phyloP scores from a whole-genome alignment of 768 basidiomycete species.

The Melanogaster broomeanus region DNA sequence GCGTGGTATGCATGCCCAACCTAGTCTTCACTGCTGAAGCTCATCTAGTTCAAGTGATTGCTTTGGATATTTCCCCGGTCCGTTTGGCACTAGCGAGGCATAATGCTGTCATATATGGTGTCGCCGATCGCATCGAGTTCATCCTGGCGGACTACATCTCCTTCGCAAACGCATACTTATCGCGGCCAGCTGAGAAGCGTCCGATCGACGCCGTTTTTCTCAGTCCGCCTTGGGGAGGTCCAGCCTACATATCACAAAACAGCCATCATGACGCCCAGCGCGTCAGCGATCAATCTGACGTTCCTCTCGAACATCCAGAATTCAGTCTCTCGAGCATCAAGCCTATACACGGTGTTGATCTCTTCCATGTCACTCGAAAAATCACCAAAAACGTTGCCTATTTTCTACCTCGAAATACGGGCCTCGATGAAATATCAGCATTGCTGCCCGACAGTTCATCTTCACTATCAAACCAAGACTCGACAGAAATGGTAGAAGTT shows the following conservation, averaged over 20 bases:
- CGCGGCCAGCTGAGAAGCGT: constrained; percentile 34
- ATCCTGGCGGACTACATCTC: constrained; percentile 82
- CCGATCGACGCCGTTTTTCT: constrained; percentile 89
- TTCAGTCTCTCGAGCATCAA: constrained; percentile 73
- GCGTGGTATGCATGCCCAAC: constrained; percentile 58
- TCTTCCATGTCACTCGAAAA: constrained; percentile 70
- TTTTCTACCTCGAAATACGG: constrained; percentile 84
- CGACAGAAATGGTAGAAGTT: constrained; percentile 72
- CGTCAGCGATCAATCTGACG: neutral
- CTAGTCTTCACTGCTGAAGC: neutral
- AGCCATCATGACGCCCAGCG: constrained; percentile 1
- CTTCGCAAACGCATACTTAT: constrained; percentile 63
- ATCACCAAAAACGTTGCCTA: constrained; percentile 86
- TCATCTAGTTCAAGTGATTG: constrained; percentile 69
- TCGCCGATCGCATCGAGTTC: constrained; percentile 94
- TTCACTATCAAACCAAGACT: constrained; percentile 3
- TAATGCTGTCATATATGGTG: constrained; percentile 92
- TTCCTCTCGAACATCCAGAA: constrained; percentile 35
- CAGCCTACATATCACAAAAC: constrained; percentile 52
- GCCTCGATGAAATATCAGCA: constrained; percentile 67
- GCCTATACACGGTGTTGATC: constrained; percentile 80
- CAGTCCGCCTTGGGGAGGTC: constrained; percentile 97
- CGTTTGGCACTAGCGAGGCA: constrained; percentile 91
- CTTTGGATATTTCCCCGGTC: constrained; percentile 81
- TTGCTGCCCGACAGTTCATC: constrained; percentile 34